Base-by-base conservation (phyloP, 306 rosid species). In the Cercis canadensis region DNA sequence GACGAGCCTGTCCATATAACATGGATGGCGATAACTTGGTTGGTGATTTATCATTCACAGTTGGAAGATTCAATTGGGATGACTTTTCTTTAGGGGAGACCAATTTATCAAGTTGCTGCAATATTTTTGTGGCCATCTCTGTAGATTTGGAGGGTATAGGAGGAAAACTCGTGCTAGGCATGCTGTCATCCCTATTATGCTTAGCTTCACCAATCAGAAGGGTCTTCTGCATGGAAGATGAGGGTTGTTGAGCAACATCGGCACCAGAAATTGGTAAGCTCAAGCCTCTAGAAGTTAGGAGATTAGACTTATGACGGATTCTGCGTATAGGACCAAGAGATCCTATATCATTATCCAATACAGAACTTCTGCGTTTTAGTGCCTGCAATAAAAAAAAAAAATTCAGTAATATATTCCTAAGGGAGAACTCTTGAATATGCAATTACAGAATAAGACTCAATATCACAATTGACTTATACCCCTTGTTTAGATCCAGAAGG, bases 261-360 rank as follows among this genome's bases (percentile, higher is more conserved):
- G 73, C 57, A 59, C 77, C 43, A 15, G 32, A 32, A 47, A 74
- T n/a, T 18, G 40, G 46, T 9, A 41, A 19, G 53, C 84, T 73
- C 77, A 80, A 82, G 71, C 87, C 88, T 87, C 80, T 87, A 11
- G 88, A 74, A 76, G 83, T 83, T 11, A 83, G 70, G 53, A 86
- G 89, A 86, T 82, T 94, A 54, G 95, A 76, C 79, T 89, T 91
- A 4, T 82, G 96, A 53, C 96, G 97, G 74, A 78, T 84, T 75
- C 89, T 85, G 47, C 96, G 97, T 41, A 87, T 81, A 50, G 96
- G 88, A 81, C 99, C 96, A 69, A 75, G 81, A 71, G 96, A 85
- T 74, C 96, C 97, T 52, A 87, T 78, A 78, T 91, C 96, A 83
- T 81, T 84, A 53, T 91, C 95, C 72, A 87, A 69, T 6, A 81